Conservation (phyloP, 352 stramenopile species). For the Pythium angustatum region DNA sequence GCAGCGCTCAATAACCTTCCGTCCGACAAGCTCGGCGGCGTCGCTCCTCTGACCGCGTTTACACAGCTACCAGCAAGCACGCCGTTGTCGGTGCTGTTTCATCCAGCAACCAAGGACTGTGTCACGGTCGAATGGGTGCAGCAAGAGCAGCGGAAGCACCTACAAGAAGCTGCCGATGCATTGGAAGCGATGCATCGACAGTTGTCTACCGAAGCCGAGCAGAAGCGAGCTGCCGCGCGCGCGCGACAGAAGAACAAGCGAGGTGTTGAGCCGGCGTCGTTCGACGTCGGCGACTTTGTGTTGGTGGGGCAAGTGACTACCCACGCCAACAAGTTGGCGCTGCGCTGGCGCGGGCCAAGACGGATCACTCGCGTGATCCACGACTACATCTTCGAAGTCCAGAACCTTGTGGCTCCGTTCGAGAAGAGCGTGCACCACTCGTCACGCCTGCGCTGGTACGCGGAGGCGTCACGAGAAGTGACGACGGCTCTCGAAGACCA, state of each 20-base stretch:
- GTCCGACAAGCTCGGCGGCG: constrained; percentile 23
- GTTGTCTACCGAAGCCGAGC: constrained; percentile 9
- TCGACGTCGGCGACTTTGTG: constrained; percentile 9
- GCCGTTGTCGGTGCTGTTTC: background rate
- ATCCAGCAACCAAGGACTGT: background rate
- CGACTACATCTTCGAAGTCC: constrained; percentile 13
- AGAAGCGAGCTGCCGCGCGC: background rate
- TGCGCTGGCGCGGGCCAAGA: background rate
- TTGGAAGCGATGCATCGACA: constrained; percentile 10
- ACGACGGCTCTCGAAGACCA: background rate
- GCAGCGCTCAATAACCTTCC: constrained; percentile 27
- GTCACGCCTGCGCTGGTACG: constrained; percentile 3
- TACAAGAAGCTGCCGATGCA: background rate
- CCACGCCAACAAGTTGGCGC: constrained; percentile 11
- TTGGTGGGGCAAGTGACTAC: background rate
- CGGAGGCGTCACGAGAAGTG: background rate
- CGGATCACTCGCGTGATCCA: background rate
- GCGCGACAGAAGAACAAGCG: background rate
- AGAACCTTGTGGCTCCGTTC: constrained; percentile 1
- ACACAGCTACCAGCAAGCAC: constrained; percentile 21
- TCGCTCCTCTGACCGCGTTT: constrained; percentile 34
- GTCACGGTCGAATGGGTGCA: constrained; percentile 13
- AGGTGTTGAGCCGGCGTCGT: background rate
- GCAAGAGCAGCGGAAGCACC: background rate
- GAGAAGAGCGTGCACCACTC: constrained; percentile 1